Conservation (phyloP, 768 basidiomycete species). For the Tulasnella sp. region DNA sequence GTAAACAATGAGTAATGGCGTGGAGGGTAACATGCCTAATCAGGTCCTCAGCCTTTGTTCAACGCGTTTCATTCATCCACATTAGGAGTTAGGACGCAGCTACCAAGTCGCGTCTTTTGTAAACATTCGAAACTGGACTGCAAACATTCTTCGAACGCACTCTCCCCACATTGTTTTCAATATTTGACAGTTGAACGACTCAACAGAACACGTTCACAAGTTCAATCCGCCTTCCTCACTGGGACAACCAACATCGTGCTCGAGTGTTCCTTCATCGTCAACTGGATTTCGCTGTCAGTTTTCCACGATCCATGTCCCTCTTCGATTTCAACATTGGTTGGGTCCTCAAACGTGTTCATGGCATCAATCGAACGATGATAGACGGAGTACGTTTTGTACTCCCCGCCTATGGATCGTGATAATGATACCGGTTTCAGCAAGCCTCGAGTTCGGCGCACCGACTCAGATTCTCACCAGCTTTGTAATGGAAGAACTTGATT, state of each 20-base stretch:
- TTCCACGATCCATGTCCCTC: slow-evolving; percentile 32
- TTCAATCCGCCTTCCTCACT: background rate
- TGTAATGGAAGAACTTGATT: background rate
- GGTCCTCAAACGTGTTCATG: slow-evolving; percentile 17
- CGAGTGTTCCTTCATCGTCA: background rate
- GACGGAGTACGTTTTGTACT: background rate
- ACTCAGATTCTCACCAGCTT: background rate
- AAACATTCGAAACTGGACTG: background rate
- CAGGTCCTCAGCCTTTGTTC: background rate
- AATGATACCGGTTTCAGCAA: background rate
- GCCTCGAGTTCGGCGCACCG: background rate
- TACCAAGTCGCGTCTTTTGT: background rate
- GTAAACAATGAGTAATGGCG: background rate
- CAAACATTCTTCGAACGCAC: background rate
- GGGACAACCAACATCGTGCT: background rate
- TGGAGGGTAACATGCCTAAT: background rate
- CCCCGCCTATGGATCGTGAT: background rate
- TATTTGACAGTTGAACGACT: background rate
- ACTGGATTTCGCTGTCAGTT: slow-evolving; percentile 24
- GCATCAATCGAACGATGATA: slow-evolving; percentile 3
- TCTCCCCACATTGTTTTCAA: background rate
- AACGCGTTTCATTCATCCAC: background rate
- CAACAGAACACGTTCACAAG: background rate
- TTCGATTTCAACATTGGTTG: slow-evolving; percentile 35
- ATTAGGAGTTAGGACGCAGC: background rate